Conservation (phyloP, 2,329 filamentous ascomycete genomes). For the Colletotrichum destructivum region DNA sequence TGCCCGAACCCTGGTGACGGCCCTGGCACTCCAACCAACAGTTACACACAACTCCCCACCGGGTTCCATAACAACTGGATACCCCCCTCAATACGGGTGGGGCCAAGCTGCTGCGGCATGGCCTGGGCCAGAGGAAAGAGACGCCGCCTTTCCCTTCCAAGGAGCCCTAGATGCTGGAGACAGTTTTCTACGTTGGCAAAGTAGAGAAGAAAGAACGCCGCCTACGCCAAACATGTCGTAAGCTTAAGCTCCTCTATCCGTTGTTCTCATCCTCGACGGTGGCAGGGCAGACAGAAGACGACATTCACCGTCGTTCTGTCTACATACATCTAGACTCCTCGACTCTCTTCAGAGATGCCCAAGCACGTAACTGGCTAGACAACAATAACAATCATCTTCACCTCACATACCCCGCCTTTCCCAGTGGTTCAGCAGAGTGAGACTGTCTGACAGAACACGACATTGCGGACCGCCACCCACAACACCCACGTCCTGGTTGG, state of each 20-base stretch:
- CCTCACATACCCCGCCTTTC: constrained; percentile 5
- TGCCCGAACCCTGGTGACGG: not conserved
- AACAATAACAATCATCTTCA: not conserved
- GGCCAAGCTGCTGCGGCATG: constrained; percentile 6
- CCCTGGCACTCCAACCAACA: constrained; percentile 20
- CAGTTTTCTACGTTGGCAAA: constrained; percentile 9
- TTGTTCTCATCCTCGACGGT: no score
- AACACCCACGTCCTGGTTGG: constrained; percentile 4
- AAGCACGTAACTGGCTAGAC: constrained; percentile 19
- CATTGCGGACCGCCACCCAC: constrained; percentile 2
- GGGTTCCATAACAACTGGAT: constrained; percentile 23
- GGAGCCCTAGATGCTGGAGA: constrained; percentile 17
- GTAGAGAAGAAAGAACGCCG: constrained; percentile 9
- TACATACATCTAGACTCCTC: constrained; percentile 1
- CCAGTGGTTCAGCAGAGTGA: constrained; percentile 9
- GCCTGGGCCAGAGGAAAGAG: not conserved
- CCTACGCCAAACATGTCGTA: constrained; percentile 13
- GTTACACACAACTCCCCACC: not conserved
- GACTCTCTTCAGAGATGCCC: not conserved
- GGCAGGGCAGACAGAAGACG: no score
- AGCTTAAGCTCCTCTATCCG: not conserved
- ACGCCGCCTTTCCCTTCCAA: not conserved
- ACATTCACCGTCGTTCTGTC: constrained; percentile 16
- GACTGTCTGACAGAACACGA: constrained; percentile 12
- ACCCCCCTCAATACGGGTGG: not conserved